These are phyloP conservation scores for Metschnikowia borealis DNA, from an alignment of 805 yeast genomes.

Conservation along the genomic window DNA sequence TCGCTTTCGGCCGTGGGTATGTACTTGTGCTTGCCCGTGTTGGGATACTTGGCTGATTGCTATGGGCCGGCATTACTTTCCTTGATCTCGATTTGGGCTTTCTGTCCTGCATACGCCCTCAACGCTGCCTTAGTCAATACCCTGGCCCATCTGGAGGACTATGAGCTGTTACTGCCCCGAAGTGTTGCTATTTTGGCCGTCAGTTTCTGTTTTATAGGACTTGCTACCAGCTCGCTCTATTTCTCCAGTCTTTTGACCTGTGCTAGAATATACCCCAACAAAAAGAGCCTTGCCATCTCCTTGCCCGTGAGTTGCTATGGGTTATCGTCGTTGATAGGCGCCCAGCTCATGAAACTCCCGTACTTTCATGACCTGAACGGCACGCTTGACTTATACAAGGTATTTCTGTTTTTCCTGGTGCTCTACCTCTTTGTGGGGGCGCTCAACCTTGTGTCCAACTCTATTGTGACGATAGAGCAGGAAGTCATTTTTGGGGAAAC, in stretches of 20 bases:
- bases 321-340: slow-evolving; percentile 67
- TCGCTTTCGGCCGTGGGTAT: slow-evolving; percentile 74
- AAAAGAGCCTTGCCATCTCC: slow-evolving; percentile 77
- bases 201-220: slow-evolving; percentile 59
- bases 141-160: slow-evolving; percentile 4
- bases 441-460: slow-evolving; percentile 60
- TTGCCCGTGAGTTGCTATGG: slow-evolving; percentile 90
- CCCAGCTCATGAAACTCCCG: slow-evolving; percentile 51
- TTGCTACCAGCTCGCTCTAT: slow-evolving; percentile 69
- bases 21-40: slow-evolving; percentile 76
- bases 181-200: slow-evolving; percentile 36
- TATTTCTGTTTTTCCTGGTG: slow-evolving; percentile 50
- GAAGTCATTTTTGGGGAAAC: slow-evolving; percentile 38
- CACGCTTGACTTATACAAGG: slow-evolving; percentile 44
- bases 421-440: slow-evolving; percentile 55
- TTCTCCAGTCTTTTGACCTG: slow-evolving; percentile 73
- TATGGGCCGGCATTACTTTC: slow-evolving; percentile 78
- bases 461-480: slow-evolving; percentile 58
- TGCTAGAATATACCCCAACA: slow-evolving; percentile 76
- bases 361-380: slow-evolving; percentile 31
- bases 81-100: slow-evolving; percentile 53
- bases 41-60: slow-evolving; percentile 81
- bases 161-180: slow-evolving; percentile 28
- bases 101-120: slow-evolving; percentile 63
- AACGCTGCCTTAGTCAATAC: slow-evolving; percentile 24